Evolutionary conservation across 169 alveolate genomes (phyloP).

Genomic region (Theileria parva): DNA sequence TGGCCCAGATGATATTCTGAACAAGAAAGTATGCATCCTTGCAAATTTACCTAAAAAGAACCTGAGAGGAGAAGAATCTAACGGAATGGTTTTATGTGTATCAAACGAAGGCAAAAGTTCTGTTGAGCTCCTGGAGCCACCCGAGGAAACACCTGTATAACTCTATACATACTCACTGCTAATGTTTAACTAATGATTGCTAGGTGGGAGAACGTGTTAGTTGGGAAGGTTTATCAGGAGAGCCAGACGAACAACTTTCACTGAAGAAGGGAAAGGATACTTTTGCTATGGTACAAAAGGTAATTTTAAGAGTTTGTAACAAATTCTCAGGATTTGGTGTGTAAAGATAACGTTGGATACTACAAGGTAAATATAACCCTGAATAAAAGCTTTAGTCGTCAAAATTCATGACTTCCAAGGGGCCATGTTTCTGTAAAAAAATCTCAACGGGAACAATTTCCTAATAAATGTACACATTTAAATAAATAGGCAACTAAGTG

Average conservation of each 20-base stretch:
- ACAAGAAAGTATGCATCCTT: conserved; percentile 78
- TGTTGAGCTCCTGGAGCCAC: conserved; percentile 56
- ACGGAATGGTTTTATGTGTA: conserved; percentile 78
- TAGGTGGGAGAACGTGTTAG: conserved; percentile 72
- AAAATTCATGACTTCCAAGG: conserved; percentile 53
- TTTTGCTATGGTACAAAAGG: conserved; percentile 73
- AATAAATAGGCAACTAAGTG: neutral
- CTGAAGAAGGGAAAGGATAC: conserved; percentile 77
- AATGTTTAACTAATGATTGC: neutral
- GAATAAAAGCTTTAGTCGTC: conserved; percentile 21
- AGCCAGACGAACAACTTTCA: conserved; percentile 73
- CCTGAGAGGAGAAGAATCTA: conserved; percentile 78
- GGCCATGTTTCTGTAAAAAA: conserved; percentile 57
- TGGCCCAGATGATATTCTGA: conserved; percentile 73
- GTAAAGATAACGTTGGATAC: conserved; percentile 53
- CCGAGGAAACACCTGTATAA: conserved; percentile 60
- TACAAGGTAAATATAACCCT: conserved; percentile 48
- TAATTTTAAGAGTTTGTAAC: neutral
- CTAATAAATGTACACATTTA: neutral
- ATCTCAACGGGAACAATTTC: conserved; percentile 60
- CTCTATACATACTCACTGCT: conserved; percentile 10
- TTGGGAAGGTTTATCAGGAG: conserved; percentile 68
- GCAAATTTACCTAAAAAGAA: conserved; percentile 79
- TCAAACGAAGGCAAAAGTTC: conserved; percentile 35
- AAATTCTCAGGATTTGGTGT: conserved; percentile 43